Evolutionary conservation across 805 yeast genomes (phyloP).

Genomic region (Starmera caribaea): DNA sequence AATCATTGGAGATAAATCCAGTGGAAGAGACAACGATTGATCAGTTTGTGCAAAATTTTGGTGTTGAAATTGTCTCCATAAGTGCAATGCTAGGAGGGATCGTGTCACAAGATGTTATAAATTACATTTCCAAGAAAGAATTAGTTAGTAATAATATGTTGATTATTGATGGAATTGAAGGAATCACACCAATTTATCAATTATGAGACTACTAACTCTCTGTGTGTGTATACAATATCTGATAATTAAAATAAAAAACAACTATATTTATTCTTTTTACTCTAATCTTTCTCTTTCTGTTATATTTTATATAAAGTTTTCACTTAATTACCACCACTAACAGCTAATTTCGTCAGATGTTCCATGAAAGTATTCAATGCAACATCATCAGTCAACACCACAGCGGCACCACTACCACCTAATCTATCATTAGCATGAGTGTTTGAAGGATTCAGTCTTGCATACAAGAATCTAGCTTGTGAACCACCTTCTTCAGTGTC

Average conservation of each 20-base stretch:
- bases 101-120: slow-evolving; percentile 83
- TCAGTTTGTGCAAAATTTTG: slow-evolving; percentile 23
- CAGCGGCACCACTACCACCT: slow-evolving; percentile 47
- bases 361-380: slow-evolving; percentile 91
- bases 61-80: slow-evolving; percentile 69
- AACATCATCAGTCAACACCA: slow-evolving; percentile 94
- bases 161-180: slow-evolving; percentile 60
- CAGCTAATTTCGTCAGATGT: slow-evolving; percentile 88
- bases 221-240: too few relatives aligned
- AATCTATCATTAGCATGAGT: slow-evolving; percentile 52
- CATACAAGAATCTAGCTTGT: slow-evolving; percentile 92
- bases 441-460: slow-evolving; percentile 91
- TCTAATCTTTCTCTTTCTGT: too few relatives aligned
- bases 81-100: slow-evolving; percentile 88
- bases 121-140: slow-evolving; percentile 65
- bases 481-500: slow-evolving; percentile 98
- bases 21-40: slow-evolving; percentile 31
- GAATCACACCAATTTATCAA: slow-evolving; percentile 70
- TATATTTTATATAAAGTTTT: too few relatives aligned
- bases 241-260: too few relatives aligned
- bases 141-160: slow-evolving; percentile 76
- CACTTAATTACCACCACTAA: slow-evolving; percentile 27
- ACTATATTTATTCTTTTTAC: too few relatives aligned
- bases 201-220: slow-evolving; percentile 20
- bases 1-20: slow-evolving; percentile 28